Evolutionary conservation across 1,139 yeast species (phyloP).

Genomic region (Hansenula lynferdii): DNA sequence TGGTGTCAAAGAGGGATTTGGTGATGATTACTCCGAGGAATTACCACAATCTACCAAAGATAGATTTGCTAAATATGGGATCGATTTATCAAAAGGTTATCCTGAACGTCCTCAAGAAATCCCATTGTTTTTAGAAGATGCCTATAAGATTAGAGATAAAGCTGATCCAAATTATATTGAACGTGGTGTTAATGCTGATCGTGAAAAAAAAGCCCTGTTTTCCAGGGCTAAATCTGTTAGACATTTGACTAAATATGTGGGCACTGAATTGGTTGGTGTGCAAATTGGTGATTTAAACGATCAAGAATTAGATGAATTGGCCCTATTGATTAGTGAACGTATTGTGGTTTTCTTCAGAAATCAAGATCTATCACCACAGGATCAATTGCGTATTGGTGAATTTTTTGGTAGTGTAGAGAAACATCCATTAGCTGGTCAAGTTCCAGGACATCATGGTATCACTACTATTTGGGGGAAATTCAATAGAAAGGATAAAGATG

Average conservation of each 20-base stretch:
- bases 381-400: slow-evolving; percentile 38
- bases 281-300: slow-evolving; percentile 44
- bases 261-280: slow-evolving; percentile 50
- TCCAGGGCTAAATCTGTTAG: slow-evolving; percentile 44
- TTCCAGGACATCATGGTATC: slow-evolving; percentile 33
- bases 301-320: slow-evolving; percentile 48
- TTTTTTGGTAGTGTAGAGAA: slow-evolving; percentile 42
- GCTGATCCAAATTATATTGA: slow-evolving; percentile 34
- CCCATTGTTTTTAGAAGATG: slow-evolving; percentile 49
- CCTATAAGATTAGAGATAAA: slow-evolving; percentile 35
- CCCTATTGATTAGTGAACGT: slow-evolving; percentile 44
- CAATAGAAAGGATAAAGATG: not conserved
- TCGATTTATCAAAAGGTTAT: slow-evolving; percentile 38
- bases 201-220: slow-evolving; percentile 44
- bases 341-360: slow-evolving; percentile 43
- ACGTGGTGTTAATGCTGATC: slow-evolving; percentile 44
- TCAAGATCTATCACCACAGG: slow-evolving; percentile 39
- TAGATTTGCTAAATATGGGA: slow-evolving; percentile 30
- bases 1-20: not conserved
- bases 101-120: slow-evolving; percentile 35
- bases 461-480: slow-evolving; percentile 49
- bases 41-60: slow-evolving; percentile 33
- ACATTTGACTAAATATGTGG: slow-evolving; percentile 41
- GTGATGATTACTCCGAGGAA: not conserved
- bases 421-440: slow-evolving; percentile 41